Base-by-base conservation (phyloP, 768 basidiomycete genomes). In the Boletus sp. region DNA sequence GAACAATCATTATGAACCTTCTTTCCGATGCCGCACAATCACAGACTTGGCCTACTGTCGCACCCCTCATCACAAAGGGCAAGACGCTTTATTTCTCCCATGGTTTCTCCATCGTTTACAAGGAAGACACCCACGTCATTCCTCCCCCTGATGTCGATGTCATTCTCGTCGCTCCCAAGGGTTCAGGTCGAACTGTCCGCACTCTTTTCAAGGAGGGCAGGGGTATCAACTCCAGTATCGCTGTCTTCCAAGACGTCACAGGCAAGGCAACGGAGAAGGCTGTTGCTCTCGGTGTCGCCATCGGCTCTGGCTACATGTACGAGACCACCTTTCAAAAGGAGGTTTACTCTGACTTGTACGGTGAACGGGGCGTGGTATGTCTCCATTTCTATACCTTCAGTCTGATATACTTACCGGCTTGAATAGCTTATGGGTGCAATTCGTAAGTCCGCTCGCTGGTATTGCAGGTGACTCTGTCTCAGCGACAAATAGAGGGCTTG, bases 51-150 rank as follows among this genome's bases (percentile, higher is more conserved):
- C 80, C 89, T 39, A 78, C 82, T 52, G 64, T 99, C 66, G 88
- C 85, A 44, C 96, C 97, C 54, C 86, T 98, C 69, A 95, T 98
- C 80, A 98, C 94, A 75, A 93, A 95, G 84, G 97, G 92, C 79
- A 98, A 99, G 84, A 99, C 97, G n/a, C 89, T 99, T 61, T 99
- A 99, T 87, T 99, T 99, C 82, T 94, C 96, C 7, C 97, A 99
- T 75, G 97, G 97, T 69, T 99, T 99, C 89, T 98, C 96, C 62
- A 84, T 98, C 63, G 94, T 99, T 53, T 99, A 89, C 86, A 93
- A 95, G 82, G 85, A 99, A 7, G 93, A 97, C 75, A 99, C 97
- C 64, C 82, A 95, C 55, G 94, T 99, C 64, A 67, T 95, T 54
- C 91, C 94, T 60, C 97, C 97, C 46, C 68, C 80, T 18, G 94